Base-by-base conservation (phyloP, 352 stramenopile species). In the Phytopythium chamaehyphon region DNA sequence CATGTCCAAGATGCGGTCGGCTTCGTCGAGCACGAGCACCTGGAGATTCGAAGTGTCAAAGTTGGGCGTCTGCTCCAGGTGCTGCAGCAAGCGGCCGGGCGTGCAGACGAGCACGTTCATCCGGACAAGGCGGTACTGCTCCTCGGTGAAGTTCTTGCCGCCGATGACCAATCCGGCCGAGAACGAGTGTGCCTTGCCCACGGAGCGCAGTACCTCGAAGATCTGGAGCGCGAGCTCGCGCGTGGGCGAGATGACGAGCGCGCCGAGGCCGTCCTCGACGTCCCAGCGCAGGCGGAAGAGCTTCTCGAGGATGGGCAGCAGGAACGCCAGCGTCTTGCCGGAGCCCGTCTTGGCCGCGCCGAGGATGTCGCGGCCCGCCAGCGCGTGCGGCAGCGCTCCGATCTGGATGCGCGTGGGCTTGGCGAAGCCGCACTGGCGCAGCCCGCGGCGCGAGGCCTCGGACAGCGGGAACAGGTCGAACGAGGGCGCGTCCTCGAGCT, bases 61-160 rank as follows among this genome's bases (percentile, higher is more conserved):
- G 33, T 89, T 90, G 4, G 93, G 88, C 35, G 97, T 99, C 77
- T 99, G 95, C 71, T 99, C 96, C 69, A 99, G 94, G 83, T 99
- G 97, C 70, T 99, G 96, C 52, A 99, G 72, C 31, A 99, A 59
- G 21, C 97, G 75, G 8, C 97, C 97, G 23, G 97, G 97, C 21
- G 97, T 99, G 49, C 82, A 95, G 51, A 99, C 86, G n/a, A 99
- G 59, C 37, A 99, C 94, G 73, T 98, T 98, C 83, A 98, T 98
- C 31, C 73, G 83, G 9, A 87, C 64, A 50, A 99, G 83, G n/a
- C 92, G 88, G 43, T 85, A 73, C 66, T 99, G 96, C 63, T 99
- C 97, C 55, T 98, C 82, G 6, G 79, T 63, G 47, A 96, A 96
- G 64, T 93, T 94, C 65, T 98, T 99, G 51, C 97, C 97, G 35